Evolutionary conservation across 495 filamentous ascomycete genomes (phyloP).

Genomic region (Aspergillus baeticus): DNA sequence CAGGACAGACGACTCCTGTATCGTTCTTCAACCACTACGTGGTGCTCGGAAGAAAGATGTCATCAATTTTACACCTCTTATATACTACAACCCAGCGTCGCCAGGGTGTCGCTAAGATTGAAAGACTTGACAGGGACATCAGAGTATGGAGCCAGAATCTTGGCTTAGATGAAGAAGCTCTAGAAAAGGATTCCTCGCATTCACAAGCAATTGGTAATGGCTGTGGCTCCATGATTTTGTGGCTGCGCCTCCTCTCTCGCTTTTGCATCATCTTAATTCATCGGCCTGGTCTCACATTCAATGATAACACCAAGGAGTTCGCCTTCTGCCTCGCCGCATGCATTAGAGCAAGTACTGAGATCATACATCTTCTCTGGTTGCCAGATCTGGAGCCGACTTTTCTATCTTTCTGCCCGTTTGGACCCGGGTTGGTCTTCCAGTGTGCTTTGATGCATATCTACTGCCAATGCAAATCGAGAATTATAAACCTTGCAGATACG

Average conservation of each 20-base stretch:
- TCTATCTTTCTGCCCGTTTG: background rate
- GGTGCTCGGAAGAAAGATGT: background rate
- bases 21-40: background rate
- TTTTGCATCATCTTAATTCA: background rate
- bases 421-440: background rate
- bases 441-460: background rate
- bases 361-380: background rate
- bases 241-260: background rate
- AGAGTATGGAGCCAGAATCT: slow-evolving; percentile 2
- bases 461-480: background rate
- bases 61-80: background rate
- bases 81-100: slow-evolving; percentile 2
- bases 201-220: background rate
- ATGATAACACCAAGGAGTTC: background rate
- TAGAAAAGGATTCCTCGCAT: background rate
- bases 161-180: background rate
- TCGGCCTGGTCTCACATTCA: background rate
- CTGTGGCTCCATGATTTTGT: background rate
- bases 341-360: background rate
- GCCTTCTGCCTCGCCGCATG: background rate
- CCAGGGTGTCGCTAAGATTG: background rate
- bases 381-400: background rate
- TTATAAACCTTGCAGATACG: background rate
- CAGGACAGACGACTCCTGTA: background rate
- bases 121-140: background rate